Evolutionary conservation across 1,284 basidiomycete species (phyloP).

Genomic region (Serendipita sp.): DNA sequence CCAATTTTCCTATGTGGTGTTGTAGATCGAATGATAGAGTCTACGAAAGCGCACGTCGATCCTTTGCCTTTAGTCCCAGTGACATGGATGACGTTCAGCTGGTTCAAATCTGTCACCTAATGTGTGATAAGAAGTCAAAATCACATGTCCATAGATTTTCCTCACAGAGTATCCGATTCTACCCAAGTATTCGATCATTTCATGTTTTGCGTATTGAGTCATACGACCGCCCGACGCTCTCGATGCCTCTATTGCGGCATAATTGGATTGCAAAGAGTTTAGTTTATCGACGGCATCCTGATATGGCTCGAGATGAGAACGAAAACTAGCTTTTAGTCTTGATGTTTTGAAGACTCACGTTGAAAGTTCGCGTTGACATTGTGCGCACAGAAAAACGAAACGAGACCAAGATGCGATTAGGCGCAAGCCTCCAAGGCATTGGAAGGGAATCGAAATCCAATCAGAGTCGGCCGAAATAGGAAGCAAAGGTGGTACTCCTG

Average conservation of each 20-base stretch:
- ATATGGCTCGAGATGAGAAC: background rate
- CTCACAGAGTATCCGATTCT: constrained; percentile 78
- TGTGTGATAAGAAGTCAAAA: constrained; percentile 8
- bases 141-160: constrained; percentile 12
- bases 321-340: background rate
- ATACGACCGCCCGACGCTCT: constrained; percentile 61
- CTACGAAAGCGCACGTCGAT: constrained; percentile 86
- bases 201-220: constrained; percentile 63
- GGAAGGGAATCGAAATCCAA: background rate
- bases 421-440: background rate
- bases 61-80: constrained; percentile 99
- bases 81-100: constrained; percentile 87
- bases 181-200: constrained; percentile 82
- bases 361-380: background rate
- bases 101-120: constrained; percentile 72
- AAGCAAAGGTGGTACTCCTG: background rate
- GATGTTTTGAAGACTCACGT: background rate
- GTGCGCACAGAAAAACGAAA: background rate
- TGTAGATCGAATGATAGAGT: constrained; percentile 54
- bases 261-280: constrained; percentile 91
- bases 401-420: background rate
- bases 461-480: background rate
- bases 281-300: constrained; percentile 73
- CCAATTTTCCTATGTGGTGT: constrained; percentile 61
- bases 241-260: constrained; percentile 74